A percentile compares a stretch with the other conserved stretches of the same genome.
Conservation (phyloP, 352 stramenopile species). For the Phytopythium helicoides region DNA sequence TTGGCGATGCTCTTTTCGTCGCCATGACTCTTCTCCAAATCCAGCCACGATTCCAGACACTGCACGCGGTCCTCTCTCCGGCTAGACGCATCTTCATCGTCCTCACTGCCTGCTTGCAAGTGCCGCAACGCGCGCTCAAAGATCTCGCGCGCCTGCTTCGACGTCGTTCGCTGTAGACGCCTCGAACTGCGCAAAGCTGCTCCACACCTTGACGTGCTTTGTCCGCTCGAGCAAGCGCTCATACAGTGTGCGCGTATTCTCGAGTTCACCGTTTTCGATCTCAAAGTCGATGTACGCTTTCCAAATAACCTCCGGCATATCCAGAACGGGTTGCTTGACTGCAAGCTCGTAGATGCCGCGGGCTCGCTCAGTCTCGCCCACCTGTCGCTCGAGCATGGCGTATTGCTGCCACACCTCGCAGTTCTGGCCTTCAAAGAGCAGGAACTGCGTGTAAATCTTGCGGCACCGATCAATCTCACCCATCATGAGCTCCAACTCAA, state of each 20-base stretch:
- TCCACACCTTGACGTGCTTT: constrained; percentile 97
- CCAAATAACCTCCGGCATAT: constrained; percentile 99
- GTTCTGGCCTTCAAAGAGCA: constrained; percentile 86
- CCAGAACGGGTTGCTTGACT: constrained; percentile 92
- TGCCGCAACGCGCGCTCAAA: constrained; percentile 91
- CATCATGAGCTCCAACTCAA: constrained; percentile 96
- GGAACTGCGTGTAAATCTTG: constrained; percentile 85
- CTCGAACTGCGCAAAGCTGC: constrained; percentile 91
- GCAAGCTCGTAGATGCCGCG: constrained; percentile 97
- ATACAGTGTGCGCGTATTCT: constrained; percentile 92
- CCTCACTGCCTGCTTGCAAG: constrained; percentile 73
- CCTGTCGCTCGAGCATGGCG: constrained; percentile 93
- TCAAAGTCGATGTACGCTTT: constrained; percentile 99
- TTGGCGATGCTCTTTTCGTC: constrained; percentile 74
- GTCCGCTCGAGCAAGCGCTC: constrained; percentile 96
- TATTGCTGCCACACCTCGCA: constrained; percentile 95
- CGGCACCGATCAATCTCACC: constrained; percentile 97
- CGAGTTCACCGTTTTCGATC: constrained; percentile 81
- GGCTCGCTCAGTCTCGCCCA: constrained; percentile 93
- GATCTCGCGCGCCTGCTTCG: constrained; percentile 80
- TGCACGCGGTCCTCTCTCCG: constrained; percentile 95
- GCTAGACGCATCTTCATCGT: constrained; percentile 43
- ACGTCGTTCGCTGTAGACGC: constrained; percentile 38
- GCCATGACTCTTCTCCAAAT: constrained; percentile 86
- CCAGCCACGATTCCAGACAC: constrained; percentile 96